phyloP scores from a whole-genome alignment of 2,329 filamentous ascomycete genomes.

The Diaporthe sp. region DNA sequence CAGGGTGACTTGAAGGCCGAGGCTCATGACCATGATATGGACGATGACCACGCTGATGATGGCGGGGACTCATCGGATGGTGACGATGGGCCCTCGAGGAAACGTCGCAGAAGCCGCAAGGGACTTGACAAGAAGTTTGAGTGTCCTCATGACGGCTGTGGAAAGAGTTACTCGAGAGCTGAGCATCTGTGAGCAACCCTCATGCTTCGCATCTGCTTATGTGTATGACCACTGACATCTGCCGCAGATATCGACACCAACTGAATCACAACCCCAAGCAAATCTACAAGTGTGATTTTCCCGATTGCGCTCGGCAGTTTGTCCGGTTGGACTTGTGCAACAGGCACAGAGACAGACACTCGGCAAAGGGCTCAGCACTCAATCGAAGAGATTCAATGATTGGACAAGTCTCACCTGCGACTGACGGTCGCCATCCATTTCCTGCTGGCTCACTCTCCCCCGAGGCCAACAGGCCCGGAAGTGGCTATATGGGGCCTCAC shows the following conservation, averaged over 20 bases:
- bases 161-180: slow-evolving; percentile 95
- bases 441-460: slow-evolving; percentile 57
- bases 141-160: slow-evolving; percentile 87
- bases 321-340: slow-evolving; percentile 94
- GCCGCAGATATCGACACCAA: slow-evolving; percentile 81
- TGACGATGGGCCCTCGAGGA: slow-evolving; percentile 61
- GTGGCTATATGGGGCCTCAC: slow-evolving; percentile 52
- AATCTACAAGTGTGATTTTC: slow-evolving; percentile 93
- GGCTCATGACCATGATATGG: slow-evolving; percentile 48
- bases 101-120: slow-evolving; percentile 79
- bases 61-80: slow-evolving; percentile 61
- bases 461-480: slow-evolving; percentile 56
- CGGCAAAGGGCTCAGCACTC: slow-evolving; percentile 80
- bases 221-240: slow-evolving; percentile 39
- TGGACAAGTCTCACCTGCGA: slow-evolving; percentile 57
- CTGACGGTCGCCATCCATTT: slow-evolving; percentile 54
- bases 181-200: slow-evolving; percentile 82
- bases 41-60: slow-evolving; percentile 51
- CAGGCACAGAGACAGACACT: slow-evolving; percentile 84
- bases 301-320: slow-evolving; percentile 89
- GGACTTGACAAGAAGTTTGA: slow-evolving; percentile 84
- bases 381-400: slow-evolving; percentile 78
- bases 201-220: background rate
- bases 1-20: slow-evolving; percentile 54
- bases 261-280: slow-evolving; percentile 96